Base-by-base conservation (phyloP, 768 basidiomycete genomes). In the Rhodotorula paludigena region DNA sequence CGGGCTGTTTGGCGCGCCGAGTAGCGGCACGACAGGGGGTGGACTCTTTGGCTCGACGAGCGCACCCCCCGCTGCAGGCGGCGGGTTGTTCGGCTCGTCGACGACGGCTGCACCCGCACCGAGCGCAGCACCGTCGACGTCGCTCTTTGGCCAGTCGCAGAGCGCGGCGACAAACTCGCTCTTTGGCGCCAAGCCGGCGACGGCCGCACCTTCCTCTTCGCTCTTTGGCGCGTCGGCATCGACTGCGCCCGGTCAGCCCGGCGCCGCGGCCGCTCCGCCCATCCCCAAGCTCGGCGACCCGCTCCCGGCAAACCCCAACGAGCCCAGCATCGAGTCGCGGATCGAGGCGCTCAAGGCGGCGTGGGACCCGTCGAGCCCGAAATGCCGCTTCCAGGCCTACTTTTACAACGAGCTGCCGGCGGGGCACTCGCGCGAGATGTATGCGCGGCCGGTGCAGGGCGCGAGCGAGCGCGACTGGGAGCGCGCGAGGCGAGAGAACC, bases 331-430 rank as follows among this genome's bases (percentile, higher is more conserved):
- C 81, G 85, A 12, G 85, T 85, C 65, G 79, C 80, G 20, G 85
- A 85, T 91, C 32, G 85, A 89, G 74, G 80, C 75, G 0, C 82
- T 90, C 60, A 82, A 84, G 10, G 80, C 82, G 44, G 86, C 88
- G 7, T 92, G 89, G 89, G 85, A 87, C 74, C 80, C 89, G 30
- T 72, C 77, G 30, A 86, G 86, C 0, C 81, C 85, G 5, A 81
- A 85, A 49, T 90, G 90, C 77, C 83, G 86, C 54, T 92, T 92
- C 78, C 90, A 91, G 80, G 89, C 90, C 66, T 53, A 89, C 70
- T 85, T 84, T 69, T 92, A 92, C 73, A 92, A 92, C 77, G 92
- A 91, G 73, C 80, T 89, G 21, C 89, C 91, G 8, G 85, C 88
- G 73, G 88, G 89, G 0, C 80, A 80, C 10, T 82, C 86, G 71